These are phyloP conservation scores for Strobilomyces confusus DNA, from an alignment of 768 basidiomycete species.

Conservation along the genomic window DNA sequence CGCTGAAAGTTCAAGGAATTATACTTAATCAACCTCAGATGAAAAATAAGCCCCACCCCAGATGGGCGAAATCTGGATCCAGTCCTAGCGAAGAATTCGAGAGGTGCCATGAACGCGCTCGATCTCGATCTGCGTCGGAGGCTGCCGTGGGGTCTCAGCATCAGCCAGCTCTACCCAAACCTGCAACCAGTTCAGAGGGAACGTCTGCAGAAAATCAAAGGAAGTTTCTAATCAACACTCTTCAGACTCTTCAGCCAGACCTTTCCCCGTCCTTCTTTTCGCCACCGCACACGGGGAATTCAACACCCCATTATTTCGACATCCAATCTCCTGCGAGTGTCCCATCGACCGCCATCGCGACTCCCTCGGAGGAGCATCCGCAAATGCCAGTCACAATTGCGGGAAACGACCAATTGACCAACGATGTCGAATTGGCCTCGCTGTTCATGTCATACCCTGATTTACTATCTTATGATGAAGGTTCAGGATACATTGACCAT, in stretches of 20 bases:
- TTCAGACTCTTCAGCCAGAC: conserved; percentile 16
- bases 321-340: conserved; percentile 22
- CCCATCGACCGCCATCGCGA: conserved; percentile 35
- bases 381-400: conserved; percentile 29
- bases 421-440: conserved; percentile 41
- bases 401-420: conserved; percentile 23
- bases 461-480: conserved; percentile 16
- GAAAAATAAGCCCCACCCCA: conserved; percentile 70
- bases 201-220: conserved; percentile 1
- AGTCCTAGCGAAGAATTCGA: conserved; percentile 25
- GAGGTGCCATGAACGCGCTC: conserved; percentile 21
- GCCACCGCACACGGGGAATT: conserved; percentile 29
- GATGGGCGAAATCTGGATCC: conserved; percentile 42
- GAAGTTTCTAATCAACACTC: conserved; percentile 1
- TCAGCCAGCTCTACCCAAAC: conserved; percentile 1
- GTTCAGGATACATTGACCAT: conserved; percentile 8
- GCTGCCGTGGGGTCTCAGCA: conserved; percentile 3
- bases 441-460: conserved; percentile 37
- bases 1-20: neutral
- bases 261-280: conserved; percentile 31
- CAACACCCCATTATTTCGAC: conserved; percentile 20
- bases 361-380: conserved; percentile 44
- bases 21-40: conserved; percentile 37
- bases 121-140: conserved; percentile 17
- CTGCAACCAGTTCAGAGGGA: conserved; percentile 5